Evolutionary conservation across 371 early-diverging fungal species (phyloP).

Genomic region (Funneliformis caledonium): DNA sequence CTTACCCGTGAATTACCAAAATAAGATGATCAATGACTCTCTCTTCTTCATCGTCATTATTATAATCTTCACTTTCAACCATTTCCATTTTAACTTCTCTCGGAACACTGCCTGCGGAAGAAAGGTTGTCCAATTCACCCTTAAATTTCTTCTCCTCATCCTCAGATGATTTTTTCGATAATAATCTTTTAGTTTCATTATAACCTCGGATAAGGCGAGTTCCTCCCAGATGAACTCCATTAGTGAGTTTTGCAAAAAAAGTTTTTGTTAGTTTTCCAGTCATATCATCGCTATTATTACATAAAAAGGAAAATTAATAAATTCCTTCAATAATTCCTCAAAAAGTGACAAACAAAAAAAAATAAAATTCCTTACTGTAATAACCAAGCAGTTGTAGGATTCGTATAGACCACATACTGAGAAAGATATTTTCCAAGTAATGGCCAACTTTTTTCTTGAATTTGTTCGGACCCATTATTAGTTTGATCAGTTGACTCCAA

Average conservation of each 20-base stretch:
- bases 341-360: background rate
- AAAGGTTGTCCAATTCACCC: conserved; percentile 45
- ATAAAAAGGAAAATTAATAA: background rate
- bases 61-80: conserved; percentile 62
- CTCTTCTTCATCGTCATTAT: conserved; percentile 60
- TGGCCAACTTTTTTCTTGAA: conserved; percentile 65
- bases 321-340: background rate
- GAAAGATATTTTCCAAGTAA: conserved; percentile 79
- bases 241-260: conserved; percentile 69
- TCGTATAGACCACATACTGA: conserved; percentile 74
- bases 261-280: conserved; percentile 74
- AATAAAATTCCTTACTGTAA: conserved; percentile 53
- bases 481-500: conserved; percentile 24
- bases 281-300: conserved; percentile 51
- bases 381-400: conserved; percentile 65
- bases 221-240: conserved; percentile 68
- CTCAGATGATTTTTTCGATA: conserved; percentile 45
- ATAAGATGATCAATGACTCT: conserved; percentile 76
- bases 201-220: conserved; percentile 76
- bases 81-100: conserved; percentile 48
- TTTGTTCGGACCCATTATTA: conserved; percentile 41
- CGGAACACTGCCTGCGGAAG: background rate
- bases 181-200: conserved; percentile 64
- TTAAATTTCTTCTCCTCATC: conserved; percentile 49
- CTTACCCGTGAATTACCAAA: conserved; percentile 80